These are phyloP conservation scores for Candida endomychidarum DNA, from an alignment of 805 yeast genomes.

Conservation along the genomic window DNA sequence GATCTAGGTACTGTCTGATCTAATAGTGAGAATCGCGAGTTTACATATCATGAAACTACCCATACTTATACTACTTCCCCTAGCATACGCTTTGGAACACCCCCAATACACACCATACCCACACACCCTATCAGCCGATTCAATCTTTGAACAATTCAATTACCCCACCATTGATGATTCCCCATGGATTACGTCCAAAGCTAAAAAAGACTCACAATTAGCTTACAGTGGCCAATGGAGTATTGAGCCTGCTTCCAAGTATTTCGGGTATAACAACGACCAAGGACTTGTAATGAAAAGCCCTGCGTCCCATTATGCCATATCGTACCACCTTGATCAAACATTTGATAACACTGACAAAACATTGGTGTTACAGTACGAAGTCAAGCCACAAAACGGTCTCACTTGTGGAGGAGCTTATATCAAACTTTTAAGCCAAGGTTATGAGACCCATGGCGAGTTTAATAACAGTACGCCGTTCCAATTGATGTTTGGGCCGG, in stretches of 20 bases:
- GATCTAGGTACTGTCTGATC: no score
- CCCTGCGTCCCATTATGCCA: constrained; percentile 80
- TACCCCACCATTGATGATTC: constrained; percentile 24
- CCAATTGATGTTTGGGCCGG: constrained; percentile 94
- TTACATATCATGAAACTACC: not conserved
- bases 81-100: constrained; percentile 1
- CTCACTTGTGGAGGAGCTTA: constrained; percentile 89
- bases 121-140: constrained; percentile 21
- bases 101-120: constrained; percentile 31
- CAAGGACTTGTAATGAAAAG: constrained; percentile 74
- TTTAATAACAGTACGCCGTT: constrained; percentile 70
- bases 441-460: constrained; percentile 30
- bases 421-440: constrained; percentile 61
- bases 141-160: constrained; percentile 67
- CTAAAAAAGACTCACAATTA: constrained; percentile 51
- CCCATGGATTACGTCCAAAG: constrained; percentile 54
- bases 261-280: constrained; percentile 65
- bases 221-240: constrained; percentile 75
- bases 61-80: not conserved
- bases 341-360: constrained; percentile 60
- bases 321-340: constrained; percentile 58
- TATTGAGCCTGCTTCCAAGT: constrained; percentile 50
- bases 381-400: constrained; percentile 79
- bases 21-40: no score
- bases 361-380: constrained; percentile 84